Base-by-base conservation (phyloP, 148 eudicot species). In the Gaultheria prostrata region DNA sequence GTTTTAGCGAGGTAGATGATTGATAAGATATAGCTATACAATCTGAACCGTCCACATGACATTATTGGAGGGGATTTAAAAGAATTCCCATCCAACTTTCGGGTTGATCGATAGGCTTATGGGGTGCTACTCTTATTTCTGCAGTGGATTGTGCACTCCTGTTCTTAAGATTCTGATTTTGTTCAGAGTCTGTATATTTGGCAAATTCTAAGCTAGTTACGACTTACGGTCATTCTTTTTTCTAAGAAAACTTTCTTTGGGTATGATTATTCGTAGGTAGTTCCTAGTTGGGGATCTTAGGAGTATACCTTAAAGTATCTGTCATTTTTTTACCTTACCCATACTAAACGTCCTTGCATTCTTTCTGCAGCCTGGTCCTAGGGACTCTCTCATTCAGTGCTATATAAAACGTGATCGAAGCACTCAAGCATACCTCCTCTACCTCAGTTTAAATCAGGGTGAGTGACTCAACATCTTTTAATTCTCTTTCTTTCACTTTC, bases 301-400 rank as follows among this genome's bases (percentile, higher is more conserved):
- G 72, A 24, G 13, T 30, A 67, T 28, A 26, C 35, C 46, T 35
- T 33, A 45, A 24, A 80, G 12, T 33, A 80, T 69, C 54, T 70
- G 76, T 5, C 14, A 43, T 8, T 54, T 53, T 43, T 24, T 30
- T 80, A 7, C 17, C 76, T 53, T 1, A 61, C 75, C 51, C 21
- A 71, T 18, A 67, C 78, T 77, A 35, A 76, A 71, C 71, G 15
- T 82, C 26, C 30, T 45, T 72, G 69, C 69, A 17, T 43, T 85
- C 67, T 88, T 79, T 26, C 50, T 91, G 85, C 91, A 96, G 98
- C 98, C 98, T 86, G 98, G 98, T 57, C 91, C 98, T 6, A 92
- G 95, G 86, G 92, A 88, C 85, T 86, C 91, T 63, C 88, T 89
- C 35, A 88, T 96, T 80, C 97, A 94, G 76, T 96, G 98, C 81